Base-by-base conservation (phyloP, 805 yeast genomes). In the Wickerhamomyces strasburgensis region DNA sequence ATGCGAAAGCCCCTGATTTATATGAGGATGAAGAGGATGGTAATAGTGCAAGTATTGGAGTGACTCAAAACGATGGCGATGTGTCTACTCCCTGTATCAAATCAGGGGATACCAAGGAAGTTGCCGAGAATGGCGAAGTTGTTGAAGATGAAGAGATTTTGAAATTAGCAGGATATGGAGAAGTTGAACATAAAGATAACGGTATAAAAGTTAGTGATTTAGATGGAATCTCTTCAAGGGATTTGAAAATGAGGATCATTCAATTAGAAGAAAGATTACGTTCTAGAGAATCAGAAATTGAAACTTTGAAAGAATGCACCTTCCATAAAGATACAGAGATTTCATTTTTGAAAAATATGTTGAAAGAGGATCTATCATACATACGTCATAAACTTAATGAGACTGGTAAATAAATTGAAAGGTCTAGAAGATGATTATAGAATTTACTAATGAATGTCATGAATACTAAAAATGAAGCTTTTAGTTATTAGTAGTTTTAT, bases 281-380 rank as follows among this genome's bases (percentile, higher is more conserved):
- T 6, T 14, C 21, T 2, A 40, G 36, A 26, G 32, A 38, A 2
- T 17, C 19, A 21, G 40, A 44, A 23, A 38, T 47, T 7, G 13
- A 16, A 3, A 19, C 32, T 3, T 23, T 52, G 19, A 34, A 34
- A 25, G 42, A 42, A 6, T 29, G 36, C 1, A 33, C 32, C n/a
- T 15, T 9, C 6, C 40, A 35, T 7, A 49, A 49, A 32, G 52
- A 51, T 25, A 35, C 40, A 11, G 57, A 52, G 33, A 46, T 51
- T 17, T 10, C 31, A 1, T 52, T 51, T 34, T 37, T 52, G 32
- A 51, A 51, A 26, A 35, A 30, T 7, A 44, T 52, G 52, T 26
- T 52, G 13, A 49, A 47, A 16, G 55, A 52, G 15, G 57, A 52
- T 21, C 21, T 52, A n/a, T 43, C 51, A 1, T 50, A 43, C 31